A percentile compares a stretch with the other conserved stretches of the same genome.
Evolutionary conservation across 164 flowering plant species (phyloP).

Genomic region (Santalum album): DNA sequence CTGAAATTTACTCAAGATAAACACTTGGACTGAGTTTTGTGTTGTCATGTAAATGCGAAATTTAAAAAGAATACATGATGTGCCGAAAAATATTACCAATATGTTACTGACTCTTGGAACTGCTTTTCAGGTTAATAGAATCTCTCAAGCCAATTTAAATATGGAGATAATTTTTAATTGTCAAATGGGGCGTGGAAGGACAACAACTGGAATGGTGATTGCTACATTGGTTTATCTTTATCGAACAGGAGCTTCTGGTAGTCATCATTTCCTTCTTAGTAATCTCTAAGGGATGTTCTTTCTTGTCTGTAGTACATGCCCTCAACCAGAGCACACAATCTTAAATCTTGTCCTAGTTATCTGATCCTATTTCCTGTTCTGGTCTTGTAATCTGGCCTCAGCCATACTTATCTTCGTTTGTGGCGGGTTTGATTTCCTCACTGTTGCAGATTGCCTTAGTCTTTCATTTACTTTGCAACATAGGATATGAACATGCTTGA

Average conservation of each 20-base stretch:
- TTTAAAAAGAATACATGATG: not conserved
- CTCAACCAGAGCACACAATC: not conserved
- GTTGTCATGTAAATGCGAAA: not conserved
- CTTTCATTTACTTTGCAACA: too few species aligned
- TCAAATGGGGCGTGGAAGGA: slow-evolving; percentile 98
- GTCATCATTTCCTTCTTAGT: slow-evolving; percentile 8
- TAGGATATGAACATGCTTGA: too few species aligned
- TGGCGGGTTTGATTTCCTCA: too few species aligned
- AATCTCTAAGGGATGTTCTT: not conserved
- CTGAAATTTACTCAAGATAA: not conserved
- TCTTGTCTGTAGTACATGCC: not conserved
- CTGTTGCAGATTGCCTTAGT: too few species aligned
- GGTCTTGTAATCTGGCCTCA: not conserved
- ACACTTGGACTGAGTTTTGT: not conserved
- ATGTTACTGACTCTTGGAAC: slow-evolving; percentile 2
- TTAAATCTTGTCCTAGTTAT: not conserved
- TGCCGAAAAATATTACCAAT: not conserved
- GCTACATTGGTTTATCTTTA: slow-evolving; percentile 83
- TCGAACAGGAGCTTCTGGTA: slow-evolving; percentile 88
- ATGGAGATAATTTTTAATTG: slow-evolving; percentile 88
- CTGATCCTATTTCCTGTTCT: not conserved
- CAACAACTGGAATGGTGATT: slow-evolving; percentile 98
- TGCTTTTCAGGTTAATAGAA: slow-evolving; percentile 55
- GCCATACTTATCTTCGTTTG: too few species aligned
- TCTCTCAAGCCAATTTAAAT: slow-evolving; percentile 59